Base-by-base conservation (phyloP, 768 basidiomycete genomes). In the Rhodotorula graminis region DNA sequence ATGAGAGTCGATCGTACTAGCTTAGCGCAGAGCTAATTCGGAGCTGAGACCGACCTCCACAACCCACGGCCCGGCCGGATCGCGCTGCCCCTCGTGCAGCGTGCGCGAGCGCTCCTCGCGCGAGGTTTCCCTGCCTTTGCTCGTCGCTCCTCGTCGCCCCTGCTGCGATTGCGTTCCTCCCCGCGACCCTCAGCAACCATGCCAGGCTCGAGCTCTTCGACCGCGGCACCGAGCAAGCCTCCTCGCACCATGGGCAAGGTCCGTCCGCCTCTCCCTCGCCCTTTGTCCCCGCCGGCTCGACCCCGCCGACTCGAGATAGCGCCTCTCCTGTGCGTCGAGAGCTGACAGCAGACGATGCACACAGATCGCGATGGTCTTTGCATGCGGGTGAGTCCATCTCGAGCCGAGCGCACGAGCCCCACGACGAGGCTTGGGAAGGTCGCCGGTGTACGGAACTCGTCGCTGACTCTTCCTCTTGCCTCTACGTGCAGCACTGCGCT, bases 341-440 rank as follows among this genome's bases (percentile, higher is more conserved):
- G 31, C 50, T 60, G 63, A 64, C 64, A 10, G 40, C 40, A 2
- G 56, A 7, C 25, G 9, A 9, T 42, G 6, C 29, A 11, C 15
- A 12, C 52, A 72, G 71, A 58, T 68, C 37, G 40, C 62, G 0
- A 33, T 65, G 16, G 63, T 72, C 2, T 72, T 72, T 11, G 71
- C 71, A 3, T 72, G 71, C 55, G 71, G 71, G 65, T 67, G n/a
- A 12, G 65, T 18, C 15, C n/a, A 46, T 18, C 15, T 29, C 12
- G 5, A 16, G 14, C 25, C 4, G n/a, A 16, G n/a, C 14, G 14
- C 23, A 52, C 23, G 23, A 18, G 44, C 44, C 42, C 6, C 25
- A 9, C 23, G 37, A 37, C 5, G 37, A 37, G 50, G 25, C 50
- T 52, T 52, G 50, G 27, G 50, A 52, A 52, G 50, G 50, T 52